Evolutionary conservation across 345 rosid species (phyloP), one percentile per base, ranked within the genome.

Genomic region (Aethionema arabicum): DNA sequence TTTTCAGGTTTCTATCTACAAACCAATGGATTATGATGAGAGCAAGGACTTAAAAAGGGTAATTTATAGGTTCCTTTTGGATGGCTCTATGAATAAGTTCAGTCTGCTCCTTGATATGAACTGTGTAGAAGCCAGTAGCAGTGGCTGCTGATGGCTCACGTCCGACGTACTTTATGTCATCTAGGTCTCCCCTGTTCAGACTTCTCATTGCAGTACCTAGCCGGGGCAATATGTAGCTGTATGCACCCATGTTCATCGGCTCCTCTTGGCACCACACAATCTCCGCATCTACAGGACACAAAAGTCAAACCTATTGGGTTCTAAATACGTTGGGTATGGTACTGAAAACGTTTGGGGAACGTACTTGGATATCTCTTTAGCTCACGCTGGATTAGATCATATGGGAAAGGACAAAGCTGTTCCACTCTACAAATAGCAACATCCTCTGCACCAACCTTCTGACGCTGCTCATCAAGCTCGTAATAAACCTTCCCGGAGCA

Each of bases 401-500:
- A 83, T 51, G 92, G 96, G 76, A 85, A 85, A 0, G 95, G 91
- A 40, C 87, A 85, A 61, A 88, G 81, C 64, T 88, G 91, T 65
- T 88, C 95, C 62, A 85, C 86, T 73, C 96, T 78, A 48, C 96
- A 88, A 6, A 88, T 85, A 37, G 96, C 95, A 67, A 88, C 70
- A 52, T 88, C 90, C 14, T 47, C 60, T 4, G 79, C 86, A 15
- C 59, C 63, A 4, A 27, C 56, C 82, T 76, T 83, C 59, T 68
- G 76, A 35, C 92, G 73, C 76, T 80, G 81, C 9, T 85, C 96
- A 55, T 85, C 85, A 53, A 88, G 86, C 73, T 85, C 96, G 11
- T 83, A 85, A 65, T 82, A 82, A 31, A 82, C 81, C 92, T 86
- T 91, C 68, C 96, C 98, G 38, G 98, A 91, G 72, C 98, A 91